phyloP scores from a whole-genome alignment of 768 basidiomycete genomes.

The Boletellus ananas region DNA sequence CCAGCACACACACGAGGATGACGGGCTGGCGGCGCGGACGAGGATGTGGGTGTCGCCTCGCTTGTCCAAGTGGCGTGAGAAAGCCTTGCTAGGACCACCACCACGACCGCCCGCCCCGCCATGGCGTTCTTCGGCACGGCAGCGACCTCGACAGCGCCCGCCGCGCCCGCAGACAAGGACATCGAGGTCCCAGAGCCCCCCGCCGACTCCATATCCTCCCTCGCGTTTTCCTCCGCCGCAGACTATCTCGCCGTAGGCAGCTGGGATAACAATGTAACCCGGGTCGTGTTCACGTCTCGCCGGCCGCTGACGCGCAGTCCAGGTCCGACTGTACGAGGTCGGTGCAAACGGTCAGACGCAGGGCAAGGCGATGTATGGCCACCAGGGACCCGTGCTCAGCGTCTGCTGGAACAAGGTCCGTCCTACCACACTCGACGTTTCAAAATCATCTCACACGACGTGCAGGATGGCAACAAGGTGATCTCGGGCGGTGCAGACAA shows the following conservation, averaged over 20 bases:
- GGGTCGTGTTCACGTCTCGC: not conserved
- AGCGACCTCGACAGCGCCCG: conserved; percentile 34
- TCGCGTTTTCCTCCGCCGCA: conserved; percentile 80
- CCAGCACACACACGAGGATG: no score
- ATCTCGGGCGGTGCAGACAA: conserved; percentile 95
- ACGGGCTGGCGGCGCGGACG: not conserved
- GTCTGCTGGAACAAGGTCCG: conserved; percentile 88
- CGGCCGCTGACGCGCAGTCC: conserved; percentile 9
- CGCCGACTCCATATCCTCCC: conserved; percentile 78
- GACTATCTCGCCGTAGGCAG: conserved; percentile 90
- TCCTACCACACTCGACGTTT: not conserved
- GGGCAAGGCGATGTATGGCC: conserved; percentile 86
- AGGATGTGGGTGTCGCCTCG: not conserved
- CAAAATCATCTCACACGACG: conserved; percentile 3
- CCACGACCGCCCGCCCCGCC: not conserved
- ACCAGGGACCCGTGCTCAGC: conserved; percentile 86
- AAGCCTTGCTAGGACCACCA: not conserved
- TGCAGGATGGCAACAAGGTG: conserved; percentile 83
- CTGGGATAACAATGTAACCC: conserved; percentile 85
- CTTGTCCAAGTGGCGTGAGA: conserved; percentile 28
- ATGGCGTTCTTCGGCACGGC: conserved; percentile 44
- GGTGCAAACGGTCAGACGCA: conserved; percentile 73
- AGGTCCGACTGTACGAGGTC: conserved; percentile 94
- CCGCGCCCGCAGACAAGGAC: conserved; percentile 60
- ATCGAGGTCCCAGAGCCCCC: conserved; percentile 80